A percentile compares a stretch with the other conserved stretches of the same genome.
Evolutionary conservation across 106 monocot genomes (phyloP).

Genomic region (Acorus calamus): DNA sequence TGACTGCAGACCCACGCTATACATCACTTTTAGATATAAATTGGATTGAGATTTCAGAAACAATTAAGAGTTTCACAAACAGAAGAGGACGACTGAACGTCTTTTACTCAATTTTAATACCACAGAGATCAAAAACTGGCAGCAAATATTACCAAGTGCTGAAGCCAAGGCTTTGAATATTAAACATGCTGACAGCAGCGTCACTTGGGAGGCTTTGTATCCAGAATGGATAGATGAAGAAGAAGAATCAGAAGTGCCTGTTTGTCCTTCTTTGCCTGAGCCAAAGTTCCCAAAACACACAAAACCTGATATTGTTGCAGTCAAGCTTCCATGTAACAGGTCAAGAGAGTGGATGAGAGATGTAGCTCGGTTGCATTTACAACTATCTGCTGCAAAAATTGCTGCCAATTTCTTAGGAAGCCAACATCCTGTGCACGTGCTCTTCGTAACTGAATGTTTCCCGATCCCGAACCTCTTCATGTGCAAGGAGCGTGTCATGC

Average conservation of each 20-base stretch:
- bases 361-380: conserved; percentile 68
- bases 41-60: conserved; percentile 43
- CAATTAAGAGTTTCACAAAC: conserved; percentile 12
- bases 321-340: conserved; percentile 78
- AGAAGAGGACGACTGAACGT: conserved; percentile 22
- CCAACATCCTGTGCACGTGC: conserved; percentile 28
- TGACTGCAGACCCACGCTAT: conserved; percentile 35
- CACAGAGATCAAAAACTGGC: conserved; percentile 63
- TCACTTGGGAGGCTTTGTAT: conserved; percentile 77
- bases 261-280: conserved; percentile 58
- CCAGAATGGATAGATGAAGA: conserved; percentile 99
- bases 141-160: conserved; percentile 29
- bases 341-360: conserved; percentile 64
- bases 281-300: conserved; percentile 18
- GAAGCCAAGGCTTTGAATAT: conserved; percentile 22
- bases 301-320: conserved; percentile 51
- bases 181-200: conserved; percentile 21
- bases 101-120: conserved; percentile 74
- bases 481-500: conserved; percentile 44
- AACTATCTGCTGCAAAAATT: conserved; percentile 63
- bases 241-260: conserved; percentile 57
- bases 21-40: conserved; percentile 39
- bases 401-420: conserved; percentile 20
- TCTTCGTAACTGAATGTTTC: conserved; percentile 65
- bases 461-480: conserved; percentile 76